Base-by-base conservation (phyloP, 345 rosid genomes). In the Noccaea bulbosa region DNA sequence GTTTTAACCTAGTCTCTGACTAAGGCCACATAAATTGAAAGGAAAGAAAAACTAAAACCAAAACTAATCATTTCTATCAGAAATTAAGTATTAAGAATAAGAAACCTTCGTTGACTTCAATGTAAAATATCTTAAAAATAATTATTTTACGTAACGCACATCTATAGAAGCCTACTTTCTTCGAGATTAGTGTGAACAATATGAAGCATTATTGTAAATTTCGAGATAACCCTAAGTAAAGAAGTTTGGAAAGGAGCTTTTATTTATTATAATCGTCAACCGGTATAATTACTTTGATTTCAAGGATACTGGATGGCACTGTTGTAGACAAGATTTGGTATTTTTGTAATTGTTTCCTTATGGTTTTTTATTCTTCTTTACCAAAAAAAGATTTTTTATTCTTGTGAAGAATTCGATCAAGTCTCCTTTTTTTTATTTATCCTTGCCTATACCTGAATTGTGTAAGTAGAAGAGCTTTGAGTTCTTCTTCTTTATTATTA, bases 131-230 rank as follows among this genome's bases (percentile, higher is more conserved):
- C 17, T 22, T 53, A 4, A n/a, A 6, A n/a, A 32, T 32, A n/a
- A 51, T 5, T 11, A 27, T 27, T 27, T 0, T 33, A 33, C 14
- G 44, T 11, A 40, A 40, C 20, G 7, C 11, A 54, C 4, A 17
- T 4, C 6, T 5, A 5, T 33, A 33, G 7, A 33, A 2, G 6
- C 10, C 11, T 14, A 34, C 35, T 7, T 34, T 41, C 24, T 55
- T 55, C 61, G 27, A 34, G 61, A 7, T 53, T 32, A 53, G 59
- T 53, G 20, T 53, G n/a, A 9, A 33, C 30, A 53, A 14, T 11
- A 53, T n/a, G 22, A 37, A 37, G 1, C 11, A 9, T 8, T 9
- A 37, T 2, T 8, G 38, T 12, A 10, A 30, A 30, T 53, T 38
- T 17, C 8, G 33, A 32, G 37, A 51, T 35, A 53, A 32, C 58